Evolutionary conservation across 2,329 filamentous ascomycete genomes (phyloP), one percentile per base, ranked within the genome.

Genomic region (Parastagonospora avenae): DNA sequence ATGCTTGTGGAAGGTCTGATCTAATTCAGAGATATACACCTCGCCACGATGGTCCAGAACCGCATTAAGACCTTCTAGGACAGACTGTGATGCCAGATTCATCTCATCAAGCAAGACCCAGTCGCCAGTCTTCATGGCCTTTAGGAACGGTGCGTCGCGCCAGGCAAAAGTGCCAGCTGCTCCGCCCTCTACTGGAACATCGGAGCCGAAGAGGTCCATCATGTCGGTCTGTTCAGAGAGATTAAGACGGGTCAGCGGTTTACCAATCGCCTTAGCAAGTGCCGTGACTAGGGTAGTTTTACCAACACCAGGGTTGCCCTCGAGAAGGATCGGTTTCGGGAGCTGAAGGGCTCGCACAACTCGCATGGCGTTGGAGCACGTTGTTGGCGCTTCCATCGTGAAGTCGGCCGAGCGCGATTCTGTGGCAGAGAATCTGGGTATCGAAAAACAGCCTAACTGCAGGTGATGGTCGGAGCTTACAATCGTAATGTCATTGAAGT

Each of bases 61-160:
- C 16, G 94, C 93, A 62, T 99, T 99, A 29, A 99, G 79, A 56
- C 94, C 95, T 76, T 99, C 94, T 1, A 99, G 83, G 2, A 99
- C 92, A 4, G 93, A 96, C 71, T 99, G 94, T 0, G 93, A 97
- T 1, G 95, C 94, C 57, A 99, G 77, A 66, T 99, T 99, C 94
- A 99, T 99, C 78, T 99, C 94, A 67, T 99, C 94, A 0, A 99
- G 82, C 27, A 99, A 79, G 9, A 99, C 94, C 94, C 94, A 99
- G 63, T 96, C 90, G 27, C 94, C 94, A 50, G 85, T 89, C 70
- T 97, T 94, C 93, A 99, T 97, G 0, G 94, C 94, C 69, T 91
- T 90, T 15, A 99, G 79, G 70, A 99, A 97, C 1, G 94, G 92
- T 0, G 93, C 94, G 71, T 99, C 93, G 61, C 92, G 85, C 94